Conservation (phyloP, 352 stramenopile species). For the Phytophthora sp. region DNA sequence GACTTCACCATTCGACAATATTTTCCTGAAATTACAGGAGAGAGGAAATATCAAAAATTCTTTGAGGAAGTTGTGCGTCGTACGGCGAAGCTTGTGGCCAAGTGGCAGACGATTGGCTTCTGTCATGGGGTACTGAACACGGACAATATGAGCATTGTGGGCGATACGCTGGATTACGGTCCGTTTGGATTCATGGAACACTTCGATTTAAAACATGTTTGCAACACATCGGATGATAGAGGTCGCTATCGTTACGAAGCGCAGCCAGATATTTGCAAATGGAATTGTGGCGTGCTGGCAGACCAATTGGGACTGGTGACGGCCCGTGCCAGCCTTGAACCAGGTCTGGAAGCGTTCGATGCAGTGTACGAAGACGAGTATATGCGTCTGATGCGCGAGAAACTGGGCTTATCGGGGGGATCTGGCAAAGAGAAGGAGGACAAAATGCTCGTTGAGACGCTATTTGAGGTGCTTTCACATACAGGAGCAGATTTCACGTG, state of each 20-base stretch:
- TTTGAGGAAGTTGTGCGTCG: constrained; percentile 70
- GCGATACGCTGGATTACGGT: constrained; percentile 94
- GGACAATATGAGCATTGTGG: constrained; percentile 93
- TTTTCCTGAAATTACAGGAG: constrained; percentile 52
- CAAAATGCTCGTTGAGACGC: constrained; percentile 50
- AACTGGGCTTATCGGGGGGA: constrained; percentile 64
- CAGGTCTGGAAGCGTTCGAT: constrained; percentile 48
- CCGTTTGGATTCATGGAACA: constrained; percentile 94
- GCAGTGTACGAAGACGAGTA: constrained; percentile 63
- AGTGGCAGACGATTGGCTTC: constrained; percentile 88
- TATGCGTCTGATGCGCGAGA: constrained; percentile 60
- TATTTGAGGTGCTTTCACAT: constrained; percentile 62
- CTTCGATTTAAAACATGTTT: constrained; percentile 84
- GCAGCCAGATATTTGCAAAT: constrained; percentile 88
- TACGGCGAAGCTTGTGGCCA: constrained; percentile 84
- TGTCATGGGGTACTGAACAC: constrained; percentile 94
- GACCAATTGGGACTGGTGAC: constrained; percentile 65
- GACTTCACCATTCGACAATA: constrained; percentile 81
- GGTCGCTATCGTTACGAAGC: constrained; percentile 86
- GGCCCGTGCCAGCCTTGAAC: constrained; percentile 33
- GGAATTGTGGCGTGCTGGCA: constrained; percentile 77
- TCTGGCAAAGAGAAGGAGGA: constrained; percentile 42
- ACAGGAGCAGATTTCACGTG: constrained; percentile 84
- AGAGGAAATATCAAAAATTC: constrained; percentile 49
- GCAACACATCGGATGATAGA: constrained; percentile 82